Percentiles rank a stretch among this genome's conserved stretches.
These are phyloP conservation scores for Anisogramma anomala DNA, from an alignment of 2,329 filamentous ascomycete species.

Conservation along the genomic window DNA sequence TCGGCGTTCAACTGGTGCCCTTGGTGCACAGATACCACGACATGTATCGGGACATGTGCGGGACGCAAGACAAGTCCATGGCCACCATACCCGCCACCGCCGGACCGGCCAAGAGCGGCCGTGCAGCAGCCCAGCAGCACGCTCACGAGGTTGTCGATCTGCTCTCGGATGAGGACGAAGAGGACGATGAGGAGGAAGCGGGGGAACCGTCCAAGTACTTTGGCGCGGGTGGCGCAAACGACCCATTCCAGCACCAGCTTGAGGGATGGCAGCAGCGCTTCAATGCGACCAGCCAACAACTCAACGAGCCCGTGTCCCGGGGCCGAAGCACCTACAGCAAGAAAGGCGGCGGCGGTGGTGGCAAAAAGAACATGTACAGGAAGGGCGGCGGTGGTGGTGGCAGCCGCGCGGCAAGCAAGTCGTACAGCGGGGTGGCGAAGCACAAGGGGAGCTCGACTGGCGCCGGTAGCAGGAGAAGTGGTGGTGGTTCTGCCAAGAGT, in stretches of 20 bases:
- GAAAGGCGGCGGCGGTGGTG: slow-evolving; percentile 7
- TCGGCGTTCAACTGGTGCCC: slow-evolving; percentile 49
- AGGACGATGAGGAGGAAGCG: slow-evolving; percentile 19
- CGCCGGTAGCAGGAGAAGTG: slow-evolving; percentile 1
- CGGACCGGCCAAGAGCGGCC: slow-evolving; percentile 3
- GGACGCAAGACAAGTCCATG: slow-evolving; percentile 24
- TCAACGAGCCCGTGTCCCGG: slow-evolving; percentile 17
- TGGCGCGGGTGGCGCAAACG: slow-evolving; percentile 9
- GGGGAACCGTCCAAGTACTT: slow-evolving; percentile 40
- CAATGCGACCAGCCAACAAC: slow-evolving; percentile 12
- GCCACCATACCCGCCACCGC: slow-evolving; percentile 10
- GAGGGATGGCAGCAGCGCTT: slow-evolving; percentile 22
- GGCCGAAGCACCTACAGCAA: slow-evolving; percentile 14
- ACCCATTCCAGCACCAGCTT: slow-evolving; percentile 15
- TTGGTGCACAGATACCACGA: slow-evolving; percentile 42
- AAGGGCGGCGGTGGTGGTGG: slow-evolving; percentile 15
- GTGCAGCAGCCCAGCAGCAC: slow-evolving; percentile 18
- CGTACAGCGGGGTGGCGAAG: slow-evolving; percentile 17
- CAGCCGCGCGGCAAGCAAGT: slow-evolving; percentile 10
- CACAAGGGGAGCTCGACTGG: slow-evolving; percentile 10
- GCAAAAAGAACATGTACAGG: slow-evolving; percentile 11
- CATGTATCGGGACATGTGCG: slow-evolving; percentile 22
- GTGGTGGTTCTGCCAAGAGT: slow-evolving; percentile 5
- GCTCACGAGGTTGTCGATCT: slow-evolving; percentile 40
- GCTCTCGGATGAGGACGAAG: slow-evolving; percentile 34